Evolutionary conservation across 2,329 filamentous ascomycete species (phyloP).

Genomic region (Paraphoma sp.): DNA sequence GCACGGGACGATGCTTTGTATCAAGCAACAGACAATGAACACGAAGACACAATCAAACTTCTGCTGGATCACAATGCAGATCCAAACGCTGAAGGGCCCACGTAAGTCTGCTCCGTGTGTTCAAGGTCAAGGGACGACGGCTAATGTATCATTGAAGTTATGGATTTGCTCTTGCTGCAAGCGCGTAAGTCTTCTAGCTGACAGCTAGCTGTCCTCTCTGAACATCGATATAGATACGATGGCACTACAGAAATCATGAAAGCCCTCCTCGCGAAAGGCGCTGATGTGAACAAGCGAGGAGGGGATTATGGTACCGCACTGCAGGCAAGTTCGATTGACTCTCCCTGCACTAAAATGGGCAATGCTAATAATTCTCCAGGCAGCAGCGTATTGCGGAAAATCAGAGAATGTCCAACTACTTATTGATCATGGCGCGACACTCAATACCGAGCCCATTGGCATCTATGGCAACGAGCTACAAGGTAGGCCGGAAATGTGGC

Average conservation of each 20-base stretch:
- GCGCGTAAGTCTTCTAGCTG: constrained; percentile 9
- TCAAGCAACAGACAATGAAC: constrained; percentile 26
- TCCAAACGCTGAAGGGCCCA: constrained; percentile 26
- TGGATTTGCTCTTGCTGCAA: constrained; percentile 25
- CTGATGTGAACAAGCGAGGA: constrained; percentile 28
- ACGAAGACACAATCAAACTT: constrained; percentile 23
- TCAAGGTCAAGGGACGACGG: neutral
- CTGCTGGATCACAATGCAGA: constrained; percentile 25
- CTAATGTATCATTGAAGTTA: constrained; percentile 12
- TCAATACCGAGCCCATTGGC: constrained; percentile 26
- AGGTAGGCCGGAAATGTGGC: neutral
- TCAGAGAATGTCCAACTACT: constrained; percentile 27
- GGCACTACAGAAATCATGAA: constrained; percentile 25
- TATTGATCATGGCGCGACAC: constrained; percentile 24
- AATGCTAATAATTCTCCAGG: neutral
- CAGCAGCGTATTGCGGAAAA: constrained; percentile 20
- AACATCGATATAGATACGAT: constrained; percentile 13
- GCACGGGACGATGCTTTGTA: constrained; percentile 22
- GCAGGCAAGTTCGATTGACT: constrained; percentile 9
- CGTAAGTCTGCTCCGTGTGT: constrained; percentile 9
- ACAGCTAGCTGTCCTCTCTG: neutral
- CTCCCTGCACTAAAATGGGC: neutral
- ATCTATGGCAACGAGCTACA: constrained; percentile 28
- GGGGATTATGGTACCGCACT: constrained; percentile 30
- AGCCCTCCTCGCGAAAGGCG: constrained; percentile 22